Base-by-base conservation (phyloP, 2,329 filamentous ascomycete genomes). In the Colletotrichum endophyticum region DNA sequence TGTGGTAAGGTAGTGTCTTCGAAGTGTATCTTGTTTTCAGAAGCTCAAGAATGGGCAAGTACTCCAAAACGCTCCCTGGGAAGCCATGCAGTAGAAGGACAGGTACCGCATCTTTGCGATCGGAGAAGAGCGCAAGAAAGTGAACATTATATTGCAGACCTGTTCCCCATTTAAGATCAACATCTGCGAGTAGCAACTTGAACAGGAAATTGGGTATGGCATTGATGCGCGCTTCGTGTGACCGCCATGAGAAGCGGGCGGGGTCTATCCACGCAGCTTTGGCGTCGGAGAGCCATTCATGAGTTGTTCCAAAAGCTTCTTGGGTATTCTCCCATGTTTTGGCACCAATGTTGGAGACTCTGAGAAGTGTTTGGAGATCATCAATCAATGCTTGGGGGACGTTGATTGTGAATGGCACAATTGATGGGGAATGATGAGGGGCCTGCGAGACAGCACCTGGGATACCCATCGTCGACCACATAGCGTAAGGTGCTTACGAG, bases 401-500 rank as follows among this genome's bases (percentile, higher is more conserved):
- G 28, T 13, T 32, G 28, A 22, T 27, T n/a, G 59, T 1, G 11
- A 34, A 62, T 15, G 19, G 28, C 12, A 22, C 19, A 22, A 34
- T 13, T 19, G 16, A 32, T 11, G 28, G 19, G n/a, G 59, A 16
- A 34, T 9, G 19, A 32, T 0, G 6, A 8, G 19, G 59, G n/a
- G 19, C 19, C 28, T 0, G 0, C 16, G 3, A 62, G 11, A 62
- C 0, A 13, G 0, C 0, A 8, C 0, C 8, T 34, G 59, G 19
- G 0, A 15, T 34, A 0, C 0, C 13, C 27, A 34, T 19, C 28
- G 16, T 0, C 25, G 12, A 57, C 6, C 53, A 57, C 0, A 0
- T 44, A 11, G 8, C 0, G 0, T 44, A 44, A 44, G 39, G 19
- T 44, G 39, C 19, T 44, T 0, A 9, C 39, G 9, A 59, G 15